These are phyloP conservation scores for Mitosporidium daphniae DNA, from an alignment of 371 early-diverging fungal genomes.

Conservation along the genomic window DNA sequence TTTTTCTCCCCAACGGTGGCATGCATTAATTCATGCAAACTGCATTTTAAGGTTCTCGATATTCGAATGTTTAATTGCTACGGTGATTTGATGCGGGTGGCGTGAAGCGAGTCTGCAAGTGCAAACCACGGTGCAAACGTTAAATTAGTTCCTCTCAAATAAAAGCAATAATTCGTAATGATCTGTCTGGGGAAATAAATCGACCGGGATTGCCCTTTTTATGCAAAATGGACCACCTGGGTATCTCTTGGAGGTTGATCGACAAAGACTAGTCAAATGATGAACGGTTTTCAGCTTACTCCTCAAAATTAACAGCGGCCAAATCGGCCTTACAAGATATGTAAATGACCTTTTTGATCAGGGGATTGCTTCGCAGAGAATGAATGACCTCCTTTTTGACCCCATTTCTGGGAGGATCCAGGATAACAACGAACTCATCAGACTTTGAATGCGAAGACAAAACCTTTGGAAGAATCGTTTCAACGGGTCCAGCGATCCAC, in stretches of 20 bases:
- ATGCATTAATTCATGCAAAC: too few species aligned
- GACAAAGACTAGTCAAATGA: slow-evolving; percentile 8
- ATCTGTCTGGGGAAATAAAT: slow-evolving; percentile 35
- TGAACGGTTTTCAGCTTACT: slow-evolving; percentile 9
- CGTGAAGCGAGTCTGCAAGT: too few species aligned
- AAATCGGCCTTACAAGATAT: slow-evolving; percentile 26
- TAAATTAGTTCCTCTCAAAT: slow-evolving; percentile 8
- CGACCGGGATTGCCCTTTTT: slow-evolving; percentile 18
- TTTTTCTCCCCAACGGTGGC: too few species aligned
- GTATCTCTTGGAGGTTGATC: slow-evolving; percentile 19
- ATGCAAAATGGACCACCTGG: slow-evolving; percentile 18
- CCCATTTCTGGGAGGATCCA: slow-evolving; percentile 31
- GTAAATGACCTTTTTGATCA: slow-evolving; percentile 20
- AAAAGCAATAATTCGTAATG: slow-evolving; percentile 29
- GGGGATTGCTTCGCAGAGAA: slow-evolving; percentile 15
- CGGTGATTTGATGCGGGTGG: too few species aligned
- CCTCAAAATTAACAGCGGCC: slow-evolving; percentile 21
- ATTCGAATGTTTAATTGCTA: too few species aligned
- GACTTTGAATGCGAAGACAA: slow-evolving; percentile 3
- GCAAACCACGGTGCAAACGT: too few species aligned
- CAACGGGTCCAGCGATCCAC: slow-evolving; percentile 10
- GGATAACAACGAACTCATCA: slow-evolving; percentile 11
- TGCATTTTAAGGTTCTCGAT: too few species aligned
- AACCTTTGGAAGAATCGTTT: slow-evolving; percentile 7
- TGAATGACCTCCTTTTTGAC: slow-evolving; percentile 13